A percentile compares a stretch with the other conserved stretches of the same genome.
phyloP scores from a whole-genome alignment of 768 basidiomycete genomes.

The Favolaschia claudopus region DNA sequence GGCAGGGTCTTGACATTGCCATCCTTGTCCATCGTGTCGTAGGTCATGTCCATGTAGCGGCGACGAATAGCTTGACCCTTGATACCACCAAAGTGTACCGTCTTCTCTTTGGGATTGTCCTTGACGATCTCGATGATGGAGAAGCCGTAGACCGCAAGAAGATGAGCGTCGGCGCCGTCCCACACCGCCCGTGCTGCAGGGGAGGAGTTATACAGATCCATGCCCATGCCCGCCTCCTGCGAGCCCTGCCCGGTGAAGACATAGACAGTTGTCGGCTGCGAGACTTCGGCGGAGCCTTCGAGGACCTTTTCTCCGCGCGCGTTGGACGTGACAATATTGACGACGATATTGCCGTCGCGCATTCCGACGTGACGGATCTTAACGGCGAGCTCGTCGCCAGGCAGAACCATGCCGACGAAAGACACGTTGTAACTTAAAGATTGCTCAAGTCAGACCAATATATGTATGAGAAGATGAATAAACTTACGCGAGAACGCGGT shows the following conservation, averaged over 20 bases:
- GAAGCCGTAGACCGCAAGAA: slow-evolving; percentile 96
- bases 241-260: slow-evolving; percentile 99
- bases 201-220: slow-evolving; percentile 94
- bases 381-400: slow-evolving; percentile 85
- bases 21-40: slow-evolving; percentile 96
- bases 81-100: slow-evolving; percentile 98
- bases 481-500: slow-evolving; percentile 86
- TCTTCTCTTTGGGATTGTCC: slow-evolving; percentile 97
- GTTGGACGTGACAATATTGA: slow-evolving; percentile 89
- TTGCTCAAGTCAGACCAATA: slow-evolving; percentile 7
- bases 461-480: slow-evolving; percentile 11
- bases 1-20: slow-evolving; percentile 96
- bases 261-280: slow-evolving; percentile 91
- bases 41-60: slow-evolving; percentile 99
- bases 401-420: slow-evolving; percentile 98
- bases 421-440: slow-evolving; percentile 80
- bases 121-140: slow-evolving; percentile 99
- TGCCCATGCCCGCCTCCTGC: slow-evolving; percentile 98
- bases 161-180: slow-evolving; percentile 94
- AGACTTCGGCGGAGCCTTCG: slow-evolving; percentile 91
- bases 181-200: slow-evolving; percentile 96
- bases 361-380: slow-evolving; percentile 90
- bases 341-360: slow-evolving; percentile 92
- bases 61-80: slow-evolving; percentile 98
- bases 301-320: slow-evolving; percentile 89